Percentiles rank a stretch among this genome's conserved stretches.
Evolutionary conservation across 164 flowering plant species (phyloP).

Genomic region (Vitis cinerea): DNA sequence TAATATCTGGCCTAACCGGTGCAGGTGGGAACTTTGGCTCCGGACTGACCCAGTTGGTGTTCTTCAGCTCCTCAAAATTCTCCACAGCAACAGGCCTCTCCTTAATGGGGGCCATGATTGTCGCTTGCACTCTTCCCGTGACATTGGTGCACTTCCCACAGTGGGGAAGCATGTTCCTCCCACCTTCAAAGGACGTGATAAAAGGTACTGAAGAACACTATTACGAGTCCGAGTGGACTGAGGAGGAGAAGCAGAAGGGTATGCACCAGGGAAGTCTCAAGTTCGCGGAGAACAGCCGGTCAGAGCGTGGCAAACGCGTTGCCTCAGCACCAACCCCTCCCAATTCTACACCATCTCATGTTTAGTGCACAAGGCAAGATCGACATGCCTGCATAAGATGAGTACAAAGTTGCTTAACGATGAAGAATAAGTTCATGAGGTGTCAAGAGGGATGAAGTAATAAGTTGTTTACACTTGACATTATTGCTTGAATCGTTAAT

Average conservation of each 20-base stretch:
- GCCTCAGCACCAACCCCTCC: slow-evolving; percentile 58
- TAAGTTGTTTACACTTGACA: no score
- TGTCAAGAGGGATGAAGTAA: no score
- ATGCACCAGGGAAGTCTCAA: slow-evolving; percentile 58
- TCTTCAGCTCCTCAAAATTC: slow-evolving; percentile 54
- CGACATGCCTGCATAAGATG: no score
- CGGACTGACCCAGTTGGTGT: slow-evolving; percentile 63
- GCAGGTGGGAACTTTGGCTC: slow-evolving; percentile 86
- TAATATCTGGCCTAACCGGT: slow-evolving; percentile 76
- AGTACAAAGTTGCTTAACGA: no score
- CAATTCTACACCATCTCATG: slow-evolving; percentile 42
- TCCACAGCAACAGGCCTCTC: slow-evolving; percentile 54
- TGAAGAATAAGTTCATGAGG: no score
- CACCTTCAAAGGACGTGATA: slow-evolving; percentile 37
- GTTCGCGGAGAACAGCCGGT: slow-evolving; percentile 70
- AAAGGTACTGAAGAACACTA: slow-evolving; percentile 51
- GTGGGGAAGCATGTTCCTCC: slow-evolving; percentile 88
- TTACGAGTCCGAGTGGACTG: slow-evolving; percentile 60
- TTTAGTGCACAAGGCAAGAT: not conserved
- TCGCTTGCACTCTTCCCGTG: slow-evolving; percentile 62
- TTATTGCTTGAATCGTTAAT: no score
- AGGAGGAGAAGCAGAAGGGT: slow-evolving; percentile 61
- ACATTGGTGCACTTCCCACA: slow-evolving; percentile 67
- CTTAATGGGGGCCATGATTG: slow-evolving; percentile 68
- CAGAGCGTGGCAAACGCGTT: slow-evolving; percentile 57